Evolutionary conservation across 2,329 filamentous ascomycete species (phyloP).

Genomic region (Pseudocercospora crystallina): DNA sequence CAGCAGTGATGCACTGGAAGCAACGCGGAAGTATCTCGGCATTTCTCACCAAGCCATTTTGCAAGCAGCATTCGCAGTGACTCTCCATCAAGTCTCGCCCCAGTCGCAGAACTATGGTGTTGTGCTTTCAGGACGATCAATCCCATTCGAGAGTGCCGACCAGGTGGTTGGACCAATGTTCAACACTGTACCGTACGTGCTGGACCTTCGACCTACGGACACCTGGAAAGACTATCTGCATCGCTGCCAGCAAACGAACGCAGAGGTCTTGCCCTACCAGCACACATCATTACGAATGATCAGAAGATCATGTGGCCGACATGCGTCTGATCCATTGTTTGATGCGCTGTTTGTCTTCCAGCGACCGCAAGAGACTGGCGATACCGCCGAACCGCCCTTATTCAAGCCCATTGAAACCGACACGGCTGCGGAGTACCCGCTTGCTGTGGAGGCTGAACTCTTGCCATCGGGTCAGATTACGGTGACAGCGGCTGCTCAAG

Average conservation of each 20-base stretch:
- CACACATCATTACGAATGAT: constrained; percentile 77
- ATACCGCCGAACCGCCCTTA: not conserved
- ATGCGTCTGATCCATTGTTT: constrained; percentile 62
- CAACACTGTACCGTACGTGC: constrained; percentile 78
- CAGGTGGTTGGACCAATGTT: constrained; percentile 78
- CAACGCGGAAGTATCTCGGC: constrained; percentile 57
- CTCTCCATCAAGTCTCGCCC: constrained; percentile 55
- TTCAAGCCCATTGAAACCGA: constrained; percentile 58
- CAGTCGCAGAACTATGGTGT: constrained; percentile 64
- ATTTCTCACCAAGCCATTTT: constrained; percentile 78
- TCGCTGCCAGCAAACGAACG: constrained; percentile 70
- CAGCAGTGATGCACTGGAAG: constrained; percentile 26
- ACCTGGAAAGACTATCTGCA: constrained; percentile 63
- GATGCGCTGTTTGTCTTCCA: constrained; percentile 84
- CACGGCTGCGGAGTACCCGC: constrained; percentile 64
- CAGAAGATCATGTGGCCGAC: constrained; percentile 70
- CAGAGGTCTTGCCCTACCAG: constrained; percentile 67
- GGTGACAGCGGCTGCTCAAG: constrained; percentile 62
- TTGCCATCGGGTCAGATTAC: constrained; percentile 49
- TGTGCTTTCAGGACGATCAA: constrained; percentile 73
- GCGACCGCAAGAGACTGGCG: constrained; percentile 31
- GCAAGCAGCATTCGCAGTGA: constrained; percentile 71
- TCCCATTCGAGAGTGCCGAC: constrained; percentile 66
- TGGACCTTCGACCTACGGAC: constrained; percentile 44
- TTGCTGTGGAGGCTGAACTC: constrained; percentile 73